Evolutionary conservation across 2,329 filamentous ascomycete genomes (phyloP).

Genomic region (Neurospora sp.): DNA sequence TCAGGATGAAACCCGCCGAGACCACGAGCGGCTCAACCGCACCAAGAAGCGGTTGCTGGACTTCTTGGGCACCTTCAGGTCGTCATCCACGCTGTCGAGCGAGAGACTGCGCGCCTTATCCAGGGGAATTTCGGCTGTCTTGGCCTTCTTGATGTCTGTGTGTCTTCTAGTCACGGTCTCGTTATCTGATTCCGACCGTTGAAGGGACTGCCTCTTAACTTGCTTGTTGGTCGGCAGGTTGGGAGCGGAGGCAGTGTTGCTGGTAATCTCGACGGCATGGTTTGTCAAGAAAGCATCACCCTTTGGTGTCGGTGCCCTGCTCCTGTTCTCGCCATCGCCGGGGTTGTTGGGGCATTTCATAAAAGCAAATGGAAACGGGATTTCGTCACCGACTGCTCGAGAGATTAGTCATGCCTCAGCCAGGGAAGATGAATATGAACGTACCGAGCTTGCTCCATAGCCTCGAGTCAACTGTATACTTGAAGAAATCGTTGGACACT

Average conservation of each 20-base stretch:
- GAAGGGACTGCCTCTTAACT: background rate
- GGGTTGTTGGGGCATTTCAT: conserved; percentile 11
- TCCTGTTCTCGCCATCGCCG: background rate
- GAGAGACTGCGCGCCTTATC: conserved; percentile 9
- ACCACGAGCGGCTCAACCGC: conserved; percentile 11
- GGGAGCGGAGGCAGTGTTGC: background rate
- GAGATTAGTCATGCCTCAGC: conserved; percentile 1
- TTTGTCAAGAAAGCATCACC: conserved; percentile 1
- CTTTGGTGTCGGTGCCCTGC: background rate
- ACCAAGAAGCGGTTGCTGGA: conserved; percentile 7
- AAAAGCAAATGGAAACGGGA: conserved; percentile 17
- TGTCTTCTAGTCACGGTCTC: background rate
- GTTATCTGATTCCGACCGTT: background rate
- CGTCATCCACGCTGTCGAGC: conserved; percentile 8
- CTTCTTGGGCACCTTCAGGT: conserved; percentile 4
- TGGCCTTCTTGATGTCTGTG: background rate
- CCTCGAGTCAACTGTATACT: conserved; percentile 14
- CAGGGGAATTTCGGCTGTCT: background rate
- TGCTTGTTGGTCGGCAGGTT: background rate
- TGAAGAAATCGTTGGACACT: conserved; percentile 16
- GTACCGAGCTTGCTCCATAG: conserved; percentile 14
- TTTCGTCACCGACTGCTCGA: conserved; percentile 11
- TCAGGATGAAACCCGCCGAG: background rate
- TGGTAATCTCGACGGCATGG: background rate
- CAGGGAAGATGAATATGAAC: background rate